Conservation (phyloP, 305 asterid genomes). For the Fraxinus greggii region DNA sequence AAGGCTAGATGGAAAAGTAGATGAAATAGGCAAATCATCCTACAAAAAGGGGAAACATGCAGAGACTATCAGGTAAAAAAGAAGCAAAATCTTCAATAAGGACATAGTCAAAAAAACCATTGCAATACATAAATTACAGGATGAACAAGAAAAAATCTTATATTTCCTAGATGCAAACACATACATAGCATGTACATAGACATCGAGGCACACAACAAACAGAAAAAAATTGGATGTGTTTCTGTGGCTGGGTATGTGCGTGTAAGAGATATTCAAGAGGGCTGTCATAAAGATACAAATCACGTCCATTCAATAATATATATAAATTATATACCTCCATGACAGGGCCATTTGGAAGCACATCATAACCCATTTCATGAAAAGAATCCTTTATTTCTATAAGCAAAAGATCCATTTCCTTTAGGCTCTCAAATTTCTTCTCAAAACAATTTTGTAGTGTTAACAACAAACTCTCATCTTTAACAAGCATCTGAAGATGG, state of each 20-base stretch:
- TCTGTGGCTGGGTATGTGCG: background rate
- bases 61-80: conserved; percentile 30
- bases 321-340: conserved; percentile 34
- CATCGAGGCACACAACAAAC: background rate
- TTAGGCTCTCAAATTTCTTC: conserved; percentile 36
- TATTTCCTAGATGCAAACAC: background rate
- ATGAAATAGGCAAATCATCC: conserved; percentile 55
- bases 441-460: conserved; percentile 29
- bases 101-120: conserved; percentile 9
- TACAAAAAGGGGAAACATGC: conserved; percentile 37
- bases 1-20: conserved; percentile 36
- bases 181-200: background rate
- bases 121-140: conserved; percentile 12
- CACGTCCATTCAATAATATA: conserved; percentile 1
- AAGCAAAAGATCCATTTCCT: conserved; percentile 38
- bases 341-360: conserved; percentile 26
- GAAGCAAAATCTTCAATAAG: conserved; percentile 17
- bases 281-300: background rate
- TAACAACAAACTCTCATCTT: conserved; percentile 33
- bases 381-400: conserved; percentile 32
- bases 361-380: conserved; percentile 29
- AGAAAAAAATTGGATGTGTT: background rate
- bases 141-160: background rate
- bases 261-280: background rate
- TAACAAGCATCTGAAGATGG: conserved; percentile 49